Conservation (phyloP, 306 rosid species). For the Medicago ruthenica region DNA sequence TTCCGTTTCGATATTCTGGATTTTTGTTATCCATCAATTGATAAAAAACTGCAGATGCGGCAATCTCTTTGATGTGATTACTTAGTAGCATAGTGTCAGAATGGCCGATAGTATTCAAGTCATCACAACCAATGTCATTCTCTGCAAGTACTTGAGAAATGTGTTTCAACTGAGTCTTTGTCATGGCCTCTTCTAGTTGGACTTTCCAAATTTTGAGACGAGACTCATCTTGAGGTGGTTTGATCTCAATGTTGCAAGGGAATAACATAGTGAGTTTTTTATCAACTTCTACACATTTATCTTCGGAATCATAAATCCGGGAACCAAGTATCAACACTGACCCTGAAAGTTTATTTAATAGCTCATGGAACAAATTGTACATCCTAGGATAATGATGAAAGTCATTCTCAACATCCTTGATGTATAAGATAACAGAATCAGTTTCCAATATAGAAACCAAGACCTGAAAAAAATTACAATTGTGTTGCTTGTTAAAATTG, state of each 20-base stretch:
- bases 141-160: slow-evolving; percentile 74
- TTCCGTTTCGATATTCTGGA: slow-evolving; percentile 88
- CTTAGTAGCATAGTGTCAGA: slow-evolving; percentile 64
- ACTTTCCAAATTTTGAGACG: slow-evolving; percentile 61
- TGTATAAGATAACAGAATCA: slow-evolving; percentile 74
- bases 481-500: slow-evolving; percentile 26
- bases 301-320: slow-evolving; percentile 54
- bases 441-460: slow-evolving; percentile 68
- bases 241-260: slow-evolving; percentile 65
- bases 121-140: slow-evolving; percentile 82
- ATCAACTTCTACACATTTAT: slow-evolving; percentile 53
- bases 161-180: slow-evolving; percentile 64
- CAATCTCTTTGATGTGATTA: slow-evolving; percentile 71
- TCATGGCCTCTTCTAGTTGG: slow-evolving; percentile 67
- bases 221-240: slow-evolving; percentile 71
- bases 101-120: slow-evolving; percentile 65
- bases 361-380: slow-evolving; percentile 62
- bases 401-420: slow-evolving; percentile 76
- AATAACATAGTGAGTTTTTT: slow-evolving; percentile 58
- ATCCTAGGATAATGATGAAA: slow-evolving; percentile 63
- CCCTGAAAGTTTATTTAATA: slow-evolving; percentile 78
- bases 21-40: slow-evolving; percentile 69
- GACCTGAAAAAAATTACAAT: slow-evolving; percentile 56
- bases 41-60: slow-evolving; percentile 67
- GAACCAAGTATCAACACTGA: slow-evolving; percentile 82